phyloP scores from a whole-genome alignment of 2,329 filamentous ascomycete species.

The Stachybotrys echinatus region DNA sequence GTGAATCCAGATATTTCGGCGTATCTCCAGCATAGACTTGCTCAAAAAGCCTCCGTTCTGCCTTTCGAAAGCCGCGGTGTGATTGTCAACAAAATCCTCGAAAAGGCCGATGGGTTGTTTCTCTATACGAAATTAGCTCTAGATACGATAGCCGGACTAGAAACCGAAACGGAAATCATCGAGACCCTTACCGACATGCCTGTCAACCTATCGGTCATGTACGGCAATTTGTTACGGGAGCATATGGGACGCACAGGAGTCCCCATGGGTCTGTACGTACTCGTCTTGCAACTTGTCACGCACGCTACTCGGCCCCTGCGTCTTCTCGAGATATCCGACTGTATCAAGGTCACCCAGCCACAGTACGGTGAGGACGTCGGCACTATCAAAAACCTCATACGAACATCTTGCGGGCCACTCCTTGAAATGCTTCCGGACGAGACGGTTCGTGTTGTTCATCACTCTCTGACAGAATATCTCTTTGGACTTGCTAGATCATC shows the following conservation, averaged over 20 bases:
- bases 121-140: constrained; percentile 36
- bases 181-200: constrained; percentile 25
- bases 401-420: constrained; percentile 33
- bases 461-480: constrained; percentile 42
- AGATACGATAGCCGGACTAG: constrained; percentile 23
- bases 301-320: constrained; percentile 34
- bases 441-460: constrained; percentile 36
- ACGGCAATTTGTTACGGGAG: constrained; percentile 29
- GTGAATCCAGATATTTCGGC: constrained; percentile 32
- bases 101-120: constrained; percentile 29
- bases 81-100: background rate
- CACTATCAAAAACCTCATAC: constrained; percentile 28
- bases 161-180: constrained; percentile 13
- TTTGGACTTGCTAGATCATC: background rate
- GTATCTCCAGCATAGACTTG: constrained; percentile 21
- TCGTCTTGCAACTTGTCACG: constrained; percentile 33
- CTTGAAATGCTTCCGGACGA: constrained; percentile 38
- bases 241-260: constrained; percentile 26
- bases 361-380: constrained; percentile 8
- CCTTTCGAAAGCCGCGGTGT: background rate
- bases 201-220: constrained; percentile 30
- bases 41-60: too few species aligned
- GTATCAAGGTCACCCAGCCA: constrained; percentile 11
- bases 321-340: constrained; percentile 31
- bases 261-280: constrained; percentile 21